Evolutionary conservation across 129 eudicot genomes (phyloP).

Genomic region (Flaveria robusta): DNA sequence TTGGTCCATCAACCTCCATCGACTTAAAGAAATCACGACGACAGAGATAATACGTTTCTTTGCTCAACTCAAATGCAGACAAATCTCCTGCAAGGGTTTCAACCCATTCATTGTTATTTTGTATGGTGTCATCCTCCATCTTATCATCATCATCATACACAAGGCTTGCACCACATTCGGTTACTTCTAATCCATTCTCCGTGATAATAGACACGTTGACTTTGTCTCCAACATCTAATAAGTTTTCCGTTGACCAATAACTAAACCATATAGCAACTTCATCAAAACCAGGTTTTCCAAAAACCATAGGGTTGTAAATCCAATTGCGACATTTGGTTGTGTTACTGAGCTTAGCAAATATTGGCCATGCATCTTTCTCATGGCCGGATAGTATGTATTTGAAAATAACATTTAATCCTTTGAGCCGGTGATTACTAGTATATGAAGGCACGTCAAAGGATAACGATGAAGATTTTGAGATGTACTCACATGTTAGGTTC

Average conservation of each 20-base stretch:
- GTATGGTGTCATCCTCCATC: neutral
- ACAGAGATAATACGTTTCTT: neutral
- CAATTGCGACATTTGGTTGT: neutral
- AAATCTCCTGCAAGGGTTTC: neutral
- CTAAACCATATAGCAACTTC: slow-evolving; percentile 11
- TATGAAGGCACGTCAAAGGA: slow-evolving; percentile 11
- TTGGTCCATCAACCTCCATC: slow-evolving; percentile 8
- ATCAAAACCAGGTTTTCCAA: neutral
- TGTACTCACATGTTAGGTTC: neutral
- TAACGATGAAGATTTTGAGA: slow-evolving; percentile 1
- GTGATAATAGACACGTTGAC: neutral
- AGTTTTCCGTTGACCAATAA: slow-evolving; percentile 3
- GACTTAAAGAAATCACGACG: slow-evolving; percentile 6
- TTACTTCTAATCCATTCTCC: neutral
- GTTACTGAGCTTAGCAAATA: slow-evolving; percentile 1
- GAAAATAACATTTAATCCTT: slow-evolving; percentile 14
- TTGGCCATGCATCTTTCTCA: neutral
- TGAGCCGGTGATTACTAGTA: neutral
- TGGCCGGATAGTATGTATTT: neutral
- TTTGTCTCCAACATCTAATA: neutral
- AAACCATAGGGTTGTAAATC: slow-evolving; percentile 11
- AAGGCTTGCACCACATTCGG: neutral
- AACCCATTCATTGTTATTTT: slow-evolving; percentile 5
- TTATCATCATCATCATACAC: slow-evolving; percentile 6
- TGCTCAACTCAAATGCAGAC: slow-evolving; percentile 1